Evolutionary conservation across 441 rosid species (phyloP), one percentile per base, ranked within the genome.

Genomic region (Geranium incanum): DNA sequence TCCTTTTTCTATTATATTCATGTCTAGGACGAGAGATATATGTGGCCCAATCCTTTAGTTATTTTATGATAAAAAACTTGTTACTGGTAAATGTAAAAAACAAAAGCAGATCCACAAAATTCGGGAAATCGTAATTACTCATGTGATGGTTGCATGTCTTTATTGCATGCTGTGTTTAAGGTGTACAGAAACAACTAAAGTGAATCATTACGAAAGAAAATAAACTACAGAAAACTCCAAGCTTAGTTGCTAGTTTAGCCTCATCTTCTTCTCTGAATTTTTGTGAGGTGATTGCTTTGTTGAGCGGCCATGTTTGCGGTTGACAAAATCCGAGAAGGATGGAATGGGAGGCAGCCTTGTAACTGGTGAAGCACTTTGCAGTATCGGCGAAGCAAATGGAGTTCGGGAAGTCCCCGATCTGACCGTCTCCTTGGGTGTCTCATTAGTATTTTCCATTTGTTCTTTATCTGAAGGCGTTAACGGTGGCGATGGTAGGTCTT

Each of bases 311-410:
- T 71, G 76, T 64, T 71, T 74, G 63, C 81, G 73, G 82, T 88
- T 89, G 21, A 84, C 87, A 77, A 91, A 91, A 79, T 89, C 91
- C 0, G 97, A 84, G 79, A 93, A 89, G 13, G 98, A 91, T 2
- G 87, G 97, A 78, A 93, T 85, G 21, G 76, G 70, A 0, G 94
- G 94, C 68, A 85, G 79, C 69, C 33, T 79, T 69, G 66, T 62
- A 23, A 12, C 36, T 3, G 60, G 69, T 8, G 74, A 75, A 72
- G 71, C 70, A 39, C 52, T 13, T n/a, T 33, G 57, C 57, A 48
- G 16, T 13, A 48, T 12, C 16, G 16, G 57, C 15, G 57, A 48
- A 48, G 57, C 4, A 48, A 48, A 48, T 48, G 57, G 19, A 66
- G 68, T 33, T 41, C 36, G 1, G 5, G 70, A 67, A 28, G 43